Evolutionary conservation across 2,329 filamentous ascomycete species (phyloP).

Genomic region (Aspergillus pseudoglaucus): DNA sequence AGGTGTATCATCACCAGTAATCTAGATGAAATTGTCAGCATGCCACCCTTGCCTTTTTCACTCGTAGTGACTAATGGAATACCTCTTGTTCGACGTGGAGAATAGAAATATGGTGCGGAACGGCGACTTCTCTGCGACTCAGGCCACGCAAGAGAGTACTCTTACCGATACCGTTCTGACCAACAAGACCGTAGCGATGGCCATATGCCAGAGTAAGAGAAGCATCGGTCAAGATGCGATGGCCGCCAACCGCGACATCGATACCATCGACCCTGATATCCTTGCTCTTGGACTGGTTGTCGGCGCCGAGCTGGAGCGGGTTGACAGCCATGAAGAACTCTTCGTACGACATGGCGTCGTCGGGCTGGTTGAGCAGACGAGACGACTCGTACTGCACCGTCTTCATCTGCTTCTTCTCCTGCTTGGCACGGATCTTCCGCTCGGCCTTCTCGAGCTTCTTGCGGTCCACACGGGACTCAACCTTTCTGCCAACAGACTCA

Average conservation of each 20-base stretch:
- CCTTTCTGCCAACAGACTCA: slow-evolving; percentile 84
- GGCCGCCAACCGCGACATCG: slow-evolving; percentile 85
- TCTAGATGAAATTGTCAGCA: slow-evolving; percentile 45
- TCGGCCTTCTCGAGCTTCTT: slow-evolving; percentile 99
- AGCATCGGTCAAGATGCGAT: slow-evolving; percentile 84
- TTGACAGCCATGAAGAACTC: slow-evolving; percentile 99
- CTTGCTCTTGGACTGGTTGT: slow-evolving; percentile 78
- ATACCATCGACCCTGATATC: slow-evolving; percentile 97
- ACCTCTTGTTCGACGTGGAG: slow-evolving; percentile 98
- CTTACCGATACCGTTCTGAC: slow-evolving; percentile 98
- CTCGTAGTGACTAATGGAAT: slow-evolving; percentile 19
- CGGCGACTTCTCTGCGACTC: slow-evolving; percentile 84
- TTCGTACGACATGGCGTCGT: slow-evolving; percentile 86
- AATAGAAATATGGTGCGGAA: slow-evolving; percentile 97
- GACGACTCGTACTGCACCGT: slow-evolving; percentile 97
- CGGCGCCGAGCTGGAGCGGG: slow-evolving; percentile 76
- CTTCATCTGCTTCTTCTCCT: slow-evolving; percentile 98
- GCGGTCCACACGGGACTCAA: slow-evolving; percentile 93
- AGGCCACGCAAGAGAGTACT: slow-evolving; percentile 89
- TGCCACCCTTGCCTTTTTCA: neutral
- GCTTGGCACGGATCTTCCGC: slow-evolving; percentile 93
- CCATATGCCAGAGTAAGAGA: slow-evolving; percentile 85
- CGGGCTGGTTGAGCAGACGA: slow-evolving; percentile 72
- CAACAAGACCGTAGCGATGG: slow-evolving; percentile 90
- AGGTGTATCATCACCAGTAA: slow-evolving; percentile 89